Evolutionary conservation across 2,329 filamentous ascomycete species (phyloP).

Genomic region (Trichoderma citrinoviride): DNA sequence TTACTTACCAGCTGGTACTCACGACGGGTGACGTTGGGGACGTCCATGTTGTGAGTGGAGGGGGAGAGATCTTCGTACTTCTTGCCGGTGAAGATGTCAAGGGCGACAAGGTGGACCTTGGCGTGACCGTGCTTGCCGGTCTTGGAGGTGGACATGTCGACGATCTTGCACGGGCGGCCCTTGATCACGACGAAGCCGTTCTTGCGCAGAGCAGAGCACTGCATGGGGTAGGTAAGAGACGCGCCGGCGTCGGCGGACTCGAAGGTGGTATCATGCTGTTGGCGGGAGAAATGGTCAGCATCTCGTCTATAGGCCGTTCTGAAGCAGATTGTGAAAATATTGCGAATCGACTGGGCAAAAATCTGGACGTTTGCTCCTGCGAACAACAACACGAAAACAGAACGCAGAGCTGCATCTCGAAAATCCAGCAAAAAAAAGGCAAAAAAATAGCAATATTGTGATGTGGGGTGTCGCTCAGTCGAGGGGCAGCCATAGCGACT

Average conservation of each 20-base stretch:
- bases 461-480: slow-evolving; percentile 27
- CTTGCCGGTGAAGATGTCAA: slow-evolving; percentile 99
- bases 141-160: slow-evolving; percentile 99
- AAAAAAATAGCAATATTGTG: slow-evolving; percentile 16
- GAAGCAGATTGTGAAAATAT: slow-evolving; percentile 11
- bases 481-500: slow-evolving; percentile 41
- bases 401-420: neutral
- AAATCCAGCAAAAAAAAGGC: slow-evolving; percentile 4
- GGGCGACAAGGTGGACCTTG: slow-evolving; percentile 97
- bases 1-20: slow-evolving; percentile 90
- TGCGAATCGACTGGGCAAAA: slow-evolving; percentile 2
- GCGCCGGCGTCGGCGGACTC: slow-evolving; percentile 95
- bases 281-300: slow-evolving; percentile 23
- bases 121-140: slow-evolving; percentile 99
- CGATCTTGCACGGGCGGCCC: slow-evolving; percentile 98
- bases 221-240: slow-evolving; percentile 92
- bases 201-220: slow-evolving; percentile 99
- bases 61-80: slow-evolving; percentile 99
- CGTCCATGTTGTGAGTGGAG: slow-evolving; percentile 97
- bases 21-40: slow-evolving; percentile 85
- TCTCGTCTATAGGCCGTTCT: neutral
- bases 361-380: slow-evolving; percentile 24
- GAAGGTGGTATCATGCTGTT: slow-evolving; percentile 70
- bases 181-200: slow-evolving; percentile 99
- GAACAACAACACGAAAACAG: slow-evolving; percentile 2